These are phyloP conservation scores for Corrigiola litoralis DNA, from an alignment of 179 eudicot genomes.

Conservation along the genomic window DNA sequence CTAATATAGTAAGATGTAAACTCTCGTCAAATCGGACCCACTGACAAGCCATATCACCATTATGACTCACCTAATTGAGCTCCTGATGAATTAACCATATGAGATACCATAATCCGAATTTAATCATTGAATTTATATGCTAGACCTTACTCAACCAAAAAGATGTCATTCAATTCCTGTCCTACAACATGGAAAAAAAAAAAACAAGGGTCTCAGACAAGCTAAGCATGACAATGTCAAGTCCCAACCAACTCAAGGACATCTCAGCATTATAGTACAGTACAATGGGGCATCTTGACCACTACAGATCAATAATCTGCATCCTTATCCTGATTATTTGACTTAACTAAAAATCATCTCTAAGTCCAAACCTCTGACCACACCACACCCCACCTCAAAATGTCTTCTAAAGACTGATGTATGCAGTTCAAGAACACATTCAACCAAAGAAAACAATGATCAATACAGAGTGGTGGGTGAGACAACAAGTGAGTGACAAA, in stretches of 20 bases:
- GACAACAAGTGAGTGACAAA: not conserved
- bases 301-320: not conserved
- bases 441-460: slow-evolving; percentile 7
- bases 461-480: not conserved
- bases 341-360: too few species aligned
- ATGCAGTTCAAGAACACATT: slow-evolving; percentile 1
- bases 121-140: not conserved
- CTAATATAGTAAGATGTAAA: not conserved
- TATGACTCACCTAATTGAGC: not conserved
- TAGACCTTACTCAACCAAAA: too few species aligned
- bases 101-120: not conserved
- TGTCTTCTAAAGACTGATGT: not conserved
- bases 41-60: not conserved
- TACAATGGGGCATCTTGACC: not conserved
- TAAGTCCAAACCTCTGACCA: too few species aligned
- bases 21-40: not conserved
- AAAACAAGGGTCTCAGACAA: not conserved
- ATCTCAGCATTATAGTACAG: not conserved
- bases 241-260: slow-evolving; percentile 1
- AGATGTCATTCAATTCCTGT: too few species aligned
- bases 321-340: slow-evolving; percentile 1
- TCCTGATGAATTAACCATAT: not conserved
- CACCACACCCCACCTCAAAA: too few species aligned
- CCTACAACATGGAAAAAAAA: not conserved
- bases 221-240: not conserved